Base-by-base conservation (phyloP, 345 rosid species). In the Reutealis trisperma region DNA sequence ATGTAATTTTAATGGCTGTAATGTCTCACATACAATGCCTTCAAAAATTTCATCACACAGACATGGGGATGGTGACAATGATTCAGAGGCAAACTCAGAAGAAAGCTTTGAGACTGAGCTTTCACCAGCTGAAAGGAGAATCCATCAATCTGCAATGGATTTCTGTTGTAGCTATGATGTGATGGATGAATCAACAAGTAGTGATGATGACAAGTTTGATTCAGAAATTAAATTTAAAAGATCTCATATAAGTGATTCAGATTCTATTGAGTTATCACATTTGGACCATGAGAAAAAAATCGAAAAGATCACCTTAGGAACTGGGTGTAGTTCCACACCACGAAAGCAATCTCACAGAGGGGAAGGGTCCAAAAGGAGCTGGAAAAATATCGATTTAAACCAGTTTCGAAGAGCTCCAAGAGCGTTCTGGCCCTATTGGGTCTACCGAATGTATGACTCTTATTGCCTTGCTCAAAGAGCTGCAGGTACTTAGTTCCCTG, bases 381-480 rank as follows among this genome's bases (percentile, higher is more conserved):
- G 73, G 66, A 79, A 71, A 82, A 77, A 74, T 63, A 71, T 78
- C 25, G 83, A 80, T 71, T 82, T 89, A 58, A 80, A 49, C 79
- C 86, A 82, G 60, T 83, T 90, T 49, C 89, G 85, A 30, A 77
- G 75, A 79, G 81, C 78, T 63, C 79, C 96, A 24, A 89, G 84
- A 84, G 91, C 97, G 63, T 93, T 86, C 87, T 92, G 89, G 95
- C 99, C 99, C 32, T 72, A 75, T 68, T 93, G 99, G 99, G 97
- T 91, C 41, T 96, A 91, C 76, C 77, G 68, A 18, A 93, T 96
- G 97, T 87, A 89, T 73, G 98, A 96, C 80, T 86, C 99, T 55
- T 93, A 90, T 81, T 74, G 71, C 86, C 98, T 96, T 83, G 93
- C 99, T 77, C 90, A 85, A 76, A 89, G 90, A 75, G 97, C 90